Base-by-base conservation (phyloP, 2,329 filamentous ascomycete genomes). In the Beauveria varroae region DNA sequence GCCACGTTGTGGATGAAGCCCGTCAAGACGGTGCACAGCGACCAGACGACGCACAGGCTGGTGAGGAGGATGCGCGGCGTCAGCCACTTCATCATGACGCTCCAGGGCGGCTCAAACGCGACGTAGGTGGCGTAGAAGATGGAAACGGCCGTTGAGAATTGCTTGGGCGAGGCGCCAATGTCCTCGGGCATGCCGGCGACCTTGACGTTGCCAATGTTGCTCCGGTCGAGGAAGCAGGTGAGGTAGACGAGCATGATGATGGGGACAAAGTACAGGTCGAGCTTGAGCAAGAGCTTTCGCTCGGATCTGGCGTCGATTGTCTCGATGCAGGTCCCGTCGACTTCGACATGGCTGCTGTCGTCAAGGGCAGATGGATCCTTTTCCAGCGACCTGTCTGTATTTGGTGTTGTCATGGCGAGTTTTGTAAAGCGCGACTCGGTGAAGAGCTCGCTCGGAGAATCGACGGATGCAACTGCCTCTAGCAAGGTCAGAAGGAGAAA, bases 221-320 rank as follows among this genome's bases (percentile, higher is more conserved):
- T 74, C 59, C 83, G 75, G 68, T 86, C 83, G 46, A 84, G 72
- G 65, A 81, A 83, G 63, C 78, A 82, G 4, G 76, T 75, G 22
- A 86, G 67, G 63, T 83, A 86, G 5, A 84, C 75, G 52, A 82
- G 69, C 76, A 82, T 83, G 62, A 85, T 79, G 60, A 84, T 77
- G 56, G 73, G 72, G 3, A 72, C 68, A 22, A 74, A 69, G 54
- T 67, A 68, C 18, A 66, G 41, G 55, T 74, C 72, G 5, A 74
- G 69, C 60, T 74, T 74, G 44, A 64, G 59, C 16, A 74, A 65
- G 5, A 73, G 67, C 40, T 67, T 69, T 12, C 63, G 60, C 63
- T 74, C 72, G 12, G 66, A 67, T 7, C 53, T 60, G 3, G 69
- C 66, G 63, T 73, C 71, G 22, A 71, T 64, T 20, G 65, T 61